These are phyloP conservation scores for Cercospora sesami DNA, from an alignment of 2,329 filamentous ascomycete genomes.

Conservation along the genomic window DNA sequence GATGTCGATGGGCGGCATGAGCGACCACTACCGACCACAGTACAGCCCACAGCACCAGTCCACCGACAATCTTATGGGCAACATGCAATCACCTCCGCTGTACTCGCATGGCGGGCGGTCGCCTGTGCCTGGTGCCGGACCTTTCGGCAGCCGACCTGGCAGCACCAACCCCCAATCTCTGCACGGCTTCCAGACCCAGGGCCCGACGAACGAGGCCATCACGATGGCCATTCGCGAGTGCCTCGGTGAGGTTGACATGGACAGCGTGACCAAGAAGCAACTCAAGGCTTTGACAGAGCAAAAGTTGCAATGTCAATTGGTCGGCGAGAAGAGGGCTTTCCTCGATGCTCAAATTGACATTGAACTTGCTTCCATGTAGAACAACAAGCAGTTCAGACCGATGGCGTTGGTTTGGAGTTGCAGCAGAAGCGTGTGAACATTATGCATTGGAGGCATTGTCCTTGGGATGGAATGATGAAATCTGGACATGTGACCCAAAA, in stretches of 20 bases:
- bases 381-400: neutral
- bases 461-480: neutral
- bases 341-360: constrained; percentile 91
- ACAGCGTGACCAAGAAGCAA: constrained; percentile 98
- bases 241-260: constrained; percentile 83
- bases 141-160: constrained; percentile 34
- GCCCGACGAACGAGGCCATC: constrained; percentile 77
- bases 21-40: constrained; percentile 43
- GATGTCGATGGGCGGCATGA: constrained; percentile 61
- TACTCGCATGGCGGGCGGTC: constrained; percentile 31
- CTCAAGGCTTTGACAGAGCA: constrained; percentile 82
- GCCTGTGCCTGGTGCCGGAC: constrained; percentile 20
- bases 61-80: constrained; percentile 37
- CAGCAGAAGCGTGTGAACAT: neutral
- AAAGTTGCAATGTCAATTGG: constrained; percentile 83
- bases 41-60: constrained; percentile 44
- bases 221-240: constrained; percentile 81
- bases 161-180: constrained; percentile 40
- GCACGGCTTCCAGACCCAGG: constrained; percentile 61
- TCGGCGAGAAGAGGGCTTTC: constrained; percentile 82
- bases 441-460: neutral
- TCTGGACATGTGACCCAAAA: neutral
- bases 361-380: constrained; percentile 64
- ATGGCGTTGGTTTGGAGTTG: neutral
- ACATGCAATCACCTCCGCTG: constrained; percentile 39